phyloP scores from a whole-genome alignment of 1,284 basidiomycete species.

The Rhodotorula sp. region DNA sequence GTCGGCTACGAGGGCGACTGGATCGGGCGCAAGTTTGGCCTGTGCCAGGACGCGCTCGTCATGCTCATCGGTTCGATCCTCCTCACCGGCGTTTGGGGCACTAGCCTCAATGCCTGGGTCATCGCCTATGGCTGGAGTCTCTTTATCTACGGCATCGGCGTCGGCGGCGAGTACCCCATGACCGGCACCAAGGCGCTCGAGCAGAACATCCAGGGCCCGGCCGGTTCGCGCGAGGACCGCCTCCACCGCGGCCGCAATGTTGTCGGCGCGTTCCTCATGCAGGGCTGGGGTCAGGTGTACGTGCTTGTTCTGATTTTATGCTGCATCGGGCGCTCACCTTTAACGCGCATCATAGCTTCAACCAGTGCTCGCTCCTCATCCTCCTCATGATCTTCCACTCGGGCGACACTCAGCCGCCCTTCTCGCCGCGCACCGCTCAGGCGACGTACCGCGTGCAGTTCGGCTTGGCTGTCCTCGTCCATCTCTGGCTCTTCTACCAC shows the following conservation, averaged over 20 bases:
- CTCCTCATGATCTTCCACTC: slow-evolving; percentile 58
- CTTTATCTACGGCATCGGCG: slow-evolving; percentile 57
- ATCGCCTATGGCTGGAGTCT: slow-evolving; percentile 57
- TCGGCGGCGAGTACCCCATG: slow-evolving; percentile 56
- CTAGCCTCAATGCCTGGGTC: slow-evolving; percentile 58
- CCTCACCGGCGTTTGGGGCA: slow-evolving; percentile 60
- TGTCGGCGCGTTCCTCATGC: slow-evolving; percentile 52
- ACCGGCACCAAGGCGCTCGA: slow-evolving; percentile 60
- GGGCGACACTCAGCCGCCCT: slow-evolving; percentile 51
- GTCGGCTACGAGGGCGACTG: slow-evolving; percentile 61
- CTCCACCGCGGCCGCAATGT: slow-evolving; percentile 60
- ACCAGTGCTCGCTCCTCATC: slow-evolving; percentile 58
- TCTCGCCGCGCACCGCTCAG: slow-evolving; percentile 55
- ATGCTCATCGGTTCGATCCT: slow-evolving; percentile 57
- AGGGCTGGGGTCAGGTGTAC: slow-evolving; percentile 50
- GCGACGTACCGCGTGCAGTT: slow-evolving; percentile 61
- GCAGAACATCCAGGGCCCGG: slow-evolving; percentile 51
- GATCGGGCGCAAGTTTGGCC: slow-evolving; percentile 58
- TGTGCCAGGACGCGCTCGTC: slow-evolving; percentile 54
- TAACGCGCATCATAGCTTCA: slow-evolving; percentile 48
- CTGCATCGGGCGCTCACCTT: background rate
- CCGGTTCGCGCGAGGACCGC: slow-evolving; percentile 56
- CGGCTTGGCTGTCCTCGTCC: slow-evolving; percentile 57
- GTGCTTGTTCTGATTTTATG: background rate
- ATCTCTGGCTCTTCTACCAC: slow-evolving; percentile 59